phyloP scores from a whole-genome alignment of 2,329 filamentous ascomycete genomes.

The Calonectria leucothoes region DNA sequence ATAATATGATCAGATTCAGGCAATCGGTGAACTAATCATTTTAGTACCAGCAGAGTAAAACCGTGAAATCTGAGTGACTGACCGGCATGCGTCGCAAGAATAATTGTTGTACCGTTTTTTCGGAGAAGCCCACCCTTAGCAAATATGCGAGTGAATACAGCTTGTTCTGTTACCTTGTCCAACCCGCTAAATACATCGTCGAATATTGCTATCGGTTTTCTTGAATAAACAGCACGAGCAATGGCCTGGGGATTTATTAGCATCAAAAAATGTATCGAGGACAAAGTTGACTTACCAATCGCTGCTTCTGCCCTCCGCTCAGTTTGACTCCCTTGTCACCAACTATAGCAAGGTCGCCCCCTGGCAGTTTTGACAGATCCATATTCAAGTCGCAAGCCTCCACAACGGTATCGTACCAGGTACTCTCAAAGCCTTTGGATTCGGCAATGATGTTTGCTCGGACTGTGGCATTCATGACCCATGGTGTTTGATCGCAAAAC shows the following conservation, averaged over 20 bases:
- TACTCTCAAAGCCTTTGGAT: conserved; percentile 41
- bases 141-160: conserved; percentile 54
- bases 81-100: conserved; percentile 51
- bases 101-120: conserved; percentile 41
- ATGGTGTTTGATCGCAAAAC: conserved; percentile 47
- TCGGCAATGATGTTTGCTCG: conserved; percentile 50
- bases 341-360: conserved; percentile 40
- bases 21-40: conserved; percentile 43
- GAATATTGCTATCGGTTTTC: conserved; percentile 48
- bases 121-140: conserved; percentile 49
- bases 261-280: no score
- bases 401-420: conserved; percentile 47
- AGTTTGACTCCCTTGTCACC: conserved; percentile 48
- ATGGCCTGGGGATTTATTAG: conserved; percentile 36
- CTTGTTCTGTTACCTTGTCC: conserved; percentile 54
- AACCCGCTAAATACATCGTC: conserved; percentile 55
- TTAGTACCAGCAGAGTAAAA: not conserved
- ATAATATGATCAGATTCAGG: conserved; percentile 58
- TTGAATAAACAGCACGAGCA: conserved; percentile 48
- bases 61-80: not conserved
- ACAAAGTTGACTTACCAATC: conserved; percentile 39
- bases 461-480: conserved; percentile 49
- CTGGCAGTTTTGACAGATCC: conserved; percentile 41
- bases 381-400: conserved; percentile 48
- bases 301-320: conserved; percentile 50